A percentile compares a stretch with the other conserved stretches of the same genome.
phyloP scores from a whole-genome alignment of 768 basidiomycete genomes.

The Dentipellis fragilis region DNA sequence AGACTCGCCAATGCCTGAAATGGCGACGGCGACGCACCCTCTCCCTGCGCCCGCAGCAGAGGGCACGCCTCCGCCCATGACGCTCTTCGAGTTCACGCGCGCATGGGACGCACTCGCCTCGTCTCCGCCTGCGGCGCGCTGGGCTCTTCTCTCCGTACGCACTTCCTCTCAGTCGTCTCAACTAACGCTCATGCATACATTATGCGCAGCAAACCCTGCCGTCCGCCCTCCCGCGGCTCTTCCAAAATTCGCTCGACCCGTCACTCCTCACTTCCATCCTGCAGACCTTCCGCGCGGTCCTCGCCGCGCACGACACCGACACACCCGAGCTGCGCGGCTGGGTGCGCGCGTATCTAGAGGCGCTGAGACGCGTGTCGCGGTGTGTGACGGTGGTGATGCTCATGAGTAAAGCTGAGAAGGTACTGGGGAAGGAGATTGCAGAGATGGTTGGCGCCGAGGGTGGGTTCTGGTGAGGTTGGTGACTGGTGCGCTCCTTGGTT shows the following conservation, averaged over 20 bases:
- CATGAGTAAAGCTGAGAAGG: slow-evolving; percentile 47
- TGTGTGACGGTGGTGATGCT: slow-evolving; percentile 58
- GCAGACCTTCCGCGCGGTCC: slow-evolving; percentile 31
- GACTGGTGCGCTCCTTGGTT: no score
- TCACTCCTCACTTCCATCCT: slow-evolving; percentile 48
- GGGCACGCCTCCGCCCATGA: slow-evolving; percentile 24
- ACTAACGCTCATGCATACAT: not conserved
- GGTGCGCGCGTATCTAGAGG: slow-evolving; percentile 39
- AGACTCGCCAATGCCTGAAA: not conserved
- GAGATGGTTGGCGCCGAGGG: not conserved
- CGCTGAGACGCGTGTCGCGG: slow-evolving; percentile 45
- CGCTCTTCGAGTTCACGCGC: slow-evolving; percentile 54
- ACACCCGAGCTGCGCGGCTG: slow-evolving; percentile 6
- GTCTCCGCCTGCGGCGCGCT: slow-evolving; percentile 33
- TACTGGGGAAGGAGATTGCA: slow-evolving; percentile 31
- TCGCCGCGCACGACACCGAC: slow-evolving; percentile 13
- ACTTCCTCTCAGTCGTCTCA: not conserved
- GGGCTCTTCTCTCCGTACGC: slow-evolving; percentile 51
- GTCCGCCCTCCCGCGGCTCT: slow-evolving; percentile 44
- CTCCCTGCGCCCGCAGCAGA: slow-evolving; percentile 1
- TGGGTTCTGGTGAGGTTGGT: no score
- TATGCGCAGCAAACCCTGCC: slow-evolving; percentile 43
- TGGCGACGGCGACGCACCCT: slow-evolving; percentile 1
- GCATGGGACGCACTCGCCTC: slow-evolving; percentile 38
- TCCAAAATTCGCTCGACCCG: slow-evolving; percentile 64